Percentiles rank a stretch among this genome's conserved stretches.
Evolutionary conservation across 345 rosid species (phyloP).

Genomic region (Schrenkiella parvula): DNA sequence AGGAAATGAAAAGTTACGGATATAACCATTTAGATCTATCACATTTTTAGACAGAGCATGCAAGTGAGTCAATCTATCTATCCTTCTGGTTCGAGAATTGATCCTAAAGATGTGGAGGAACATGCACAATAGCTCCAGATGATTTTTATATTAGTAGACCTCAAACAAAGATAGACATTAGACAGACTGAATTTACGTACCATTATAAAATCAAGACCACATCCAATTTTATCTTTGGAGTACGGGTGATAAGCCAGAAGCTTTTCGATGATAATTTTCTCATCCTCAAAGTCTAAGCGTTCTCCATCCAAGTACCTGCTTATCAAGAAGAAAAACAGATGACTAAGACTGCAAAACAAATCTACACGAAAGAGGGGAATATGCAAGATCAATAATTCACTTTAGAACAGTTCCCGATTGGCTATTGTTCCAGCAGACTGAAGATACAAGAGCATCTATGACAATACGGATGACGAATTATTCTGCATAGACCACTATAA

Average conservation of each 20-base stretch:
- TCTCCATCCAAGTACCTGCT: slow-evolving; percentile 72
- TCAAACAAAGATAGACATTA: neutral
- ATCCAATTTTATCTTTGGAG: slow-evolving; percentile 77
- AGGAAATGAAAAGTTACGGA: neutral
- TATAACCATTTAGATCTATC: neutral
- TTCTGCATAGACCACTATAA: neutral
- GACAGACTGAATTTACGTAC: slow-evolving; percentile 35
- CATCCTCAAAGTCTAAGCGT: slow-evolving; percentile 58
- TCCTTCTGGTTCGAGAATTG: neutral
- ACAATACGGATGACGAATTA: neutral
- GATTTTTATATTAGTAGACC: neutral
- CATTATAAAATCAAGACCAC: slow-evolving; percentile 74
- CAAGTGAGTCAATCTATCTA: neutral
- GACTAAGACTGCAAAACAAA: neutral
- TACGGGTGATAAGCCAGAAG: slow-evolving; percentile 76
- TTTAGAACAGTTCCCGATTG: neutral
- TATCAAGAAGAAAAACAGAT: slow-evolving; percentile 9
- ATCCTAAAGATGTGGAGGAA: neutral
- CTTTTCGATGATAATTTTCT: slow-evolving; percentile 51
- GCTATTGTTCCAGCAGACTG: neutral
- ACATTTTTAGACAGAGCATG: neutral
- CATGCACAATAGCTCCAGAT: neutral
- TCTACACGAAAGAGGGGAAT: neutral
- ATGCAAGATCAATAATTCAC: neutral
- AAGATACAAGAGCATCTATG: neutral